Percentiles rank a stretch among this genome's conserved stretches.
Evolutionary conservation across 2,329 filamentous ascomycete species (phyloP).

Genomic region (Apiospora rasikravindrae): DNA sequence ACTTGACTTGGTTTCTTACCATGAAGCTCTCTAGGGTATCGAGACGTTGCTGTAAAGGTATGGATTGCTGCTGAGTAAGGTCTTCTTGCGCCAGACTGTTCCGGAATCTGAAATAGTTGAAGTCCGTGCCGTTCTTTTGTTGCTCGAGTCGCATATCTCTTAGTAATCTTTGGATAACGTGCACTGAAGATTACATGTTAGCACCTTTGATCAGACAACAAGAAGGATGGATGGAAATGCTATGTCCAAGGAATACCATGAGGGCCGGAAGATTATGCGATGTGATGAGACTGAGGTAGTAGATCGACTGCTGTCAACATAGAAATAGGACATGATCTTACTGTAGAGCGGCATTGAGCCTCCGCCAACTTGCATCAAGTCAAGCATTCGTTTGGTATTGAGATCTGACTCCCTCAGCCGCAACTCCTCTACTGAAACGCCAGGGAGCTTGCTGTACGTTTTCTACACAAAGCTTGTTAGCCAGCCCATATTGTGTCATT

Average conservation of each 20-base stretch:
- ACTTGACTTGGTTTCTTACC: conserved; percentile 33
- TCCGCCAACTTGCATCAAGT: conserved; percentile 55
- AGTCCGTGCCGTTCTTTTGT: conserved; percentile 40
- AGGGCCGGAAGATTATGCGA: background rate
- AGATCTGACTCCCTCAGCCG: conserved; percentile 54
- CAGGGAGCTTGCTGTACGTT: conserved; percentile 48
- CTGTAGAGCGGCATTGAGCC: conserved; percentile 57
- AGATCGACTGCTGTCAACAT: background rate
- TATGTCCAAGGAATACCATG: background rate
- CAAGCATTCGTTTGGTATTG: conserved; percentile 54
- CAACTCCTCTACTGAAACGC: conserved; percentile 55
- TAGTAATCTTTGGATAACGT: conserved; percentile 60
- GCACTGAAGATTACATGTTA: conserved; percentile 39
- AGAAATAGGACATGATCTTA: background rate
- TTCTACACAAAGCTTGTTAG: conserved; percentile 32
- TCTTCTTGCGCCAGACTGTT: conserved; percentile 39
- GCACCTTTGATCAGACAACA: background rate
- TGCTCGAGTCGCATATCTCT: conserved; percentile 58
- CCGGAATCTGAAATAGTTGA: conserved; percentile 59
- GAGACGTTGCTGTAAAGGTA: conserved; percentile 64
- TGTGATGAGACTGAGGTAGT: background rate
- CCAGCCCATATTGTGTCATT: background rate
- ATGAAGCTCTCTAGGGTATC: conserved; percentile 70
- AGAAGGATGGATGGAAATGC: background rate
- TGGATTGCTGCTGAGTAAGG: conserved; percentile 55